phyloP scores from a whole-genome alignment of 78 protist genomes.

The Protostelium mycophagum region DNA sequence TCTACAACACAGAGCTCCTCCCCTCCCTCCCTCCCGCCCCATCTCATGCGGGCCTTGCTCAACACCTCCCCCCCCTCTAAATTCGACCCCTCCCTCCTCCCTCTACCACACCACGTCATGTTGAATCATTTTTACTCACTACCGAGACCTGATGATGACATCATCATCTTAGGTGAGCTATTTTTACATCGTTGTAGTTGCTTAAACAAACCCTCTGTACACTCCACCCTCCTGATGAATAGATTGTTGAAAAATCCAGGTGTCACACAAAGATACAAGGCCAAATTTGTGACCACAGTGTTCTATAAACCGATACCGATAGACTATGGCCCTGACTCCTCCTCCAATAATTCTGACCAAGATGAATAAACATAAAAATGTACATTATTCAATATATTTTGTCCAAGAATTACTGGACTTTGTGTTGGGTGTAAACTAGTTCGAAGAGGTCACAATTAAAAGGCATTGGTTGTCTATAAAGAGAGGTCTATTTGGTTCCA shows the following conservation, averaged over 20 bases:
- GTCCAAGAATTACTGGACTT: too few relatives aligned
- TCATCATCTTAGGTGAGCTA: slow-evolving; percentile 21
- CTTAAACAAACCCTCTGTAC: background rate
- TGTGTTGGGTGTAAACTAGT: too few relatives aligned
- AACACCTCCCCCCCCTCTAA: slow-evolving; percentile 62
- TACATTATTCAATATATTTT: too few relatives aligned
- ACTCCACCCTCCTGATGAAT: too few relatives aligned
- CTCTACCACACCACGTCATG: slow-evolving; percentile 89
- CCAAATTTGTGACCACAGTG: slow-evolving; percentile 82
- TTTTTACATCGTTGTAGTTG: background rate
- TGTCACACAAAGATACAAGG: slow-evolving; percentile 69
- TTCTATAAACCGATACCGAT: slow-evolving; percentile 54
- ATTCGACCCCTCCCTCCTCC: slow-evolving; percentile 81
- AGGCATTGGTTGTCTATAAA: too few relatives aligned
- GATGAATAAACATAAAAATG: too few relatives aligned
- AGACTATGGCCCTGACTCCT: too few relatives aligned
- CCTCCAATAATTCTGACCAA: too few relatives aligned
- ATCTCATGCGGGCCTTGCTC: slow-evolving; percentile 70
- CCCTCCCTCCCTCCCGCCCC: slow-evolving; percentile 89
- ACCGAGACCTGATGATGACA: slow-evolving; percentile 51
- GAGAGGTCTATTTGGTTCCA: too few relatives aligned
- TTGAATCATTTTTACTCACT: slow-evolving; percentile 81
- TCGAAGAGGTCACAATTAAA: too few relatives aligned
- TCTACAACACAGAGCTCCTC: slow-evolving; percentile 68
- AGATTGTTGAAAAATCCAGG: too few relatives aligned